Evolutionary conservation across 2,329 filamentous ascomycete genomes (phyloP), one percentile per base, ranked within the genome.

Genomic region (Penicillium sp.): DNA sequence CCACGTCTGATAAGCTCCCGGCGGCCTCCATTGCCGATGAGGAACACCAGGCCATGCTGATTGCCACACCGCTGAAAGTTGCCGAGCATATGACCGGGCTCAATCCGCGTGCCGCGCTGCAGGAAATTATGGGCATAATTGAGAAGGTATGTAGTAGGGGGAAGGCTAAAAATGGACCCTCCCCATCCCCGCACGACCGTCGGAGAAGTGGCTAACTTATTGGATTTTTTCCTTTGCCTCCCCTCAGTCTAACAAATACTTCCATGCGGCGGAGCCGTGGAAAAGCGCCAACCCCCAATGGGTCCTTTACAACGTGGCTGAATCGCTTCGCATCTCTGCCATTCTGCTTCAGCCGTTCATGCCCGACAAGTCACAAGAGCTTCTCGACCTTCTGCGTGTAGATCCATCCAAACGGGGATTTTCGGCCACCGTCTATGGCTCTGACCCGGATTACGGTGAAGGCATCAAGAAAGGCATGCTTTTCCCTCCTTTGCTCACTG

Each of bases 281-380:
- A 73, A 80, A 3, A 77, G 77, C 37, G 77, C 74, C 49, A 76
- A 83, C 2, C 78, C 89, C 17, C 80, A 89, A 66, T 81, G 83
- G 68, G 84, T 85, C 40, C 82, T 99, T 30, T 97, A 87, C 75
- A 83, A 90, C 47, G 82, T 84, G 47, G 86, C 89, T 9, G 95
- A 99, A 78, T 86, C 90, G 4, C 75, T 97, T 51, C 89, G 95
- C 40, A 86, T 97, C 26, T 82, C 84, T 0, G 92, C 89, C 15
- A 97, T 99, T 68, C 81, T 98, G 51, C 81, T 99, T 49, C 93
- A 97, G 76, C 93, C 95, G 1, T 91, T 93, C 72, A 96, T 99
- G 85, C 95, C 95, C 0, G 83, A 81, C 44, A 96, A 96, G 76
- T 86, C 92, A 51, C 78, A 79, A 12, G 80, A 86, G 67, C 78